phyloP scores from a whole-genome alignment of 73 alveolate genomes.

The Paramecium biaurelia region DNA sequence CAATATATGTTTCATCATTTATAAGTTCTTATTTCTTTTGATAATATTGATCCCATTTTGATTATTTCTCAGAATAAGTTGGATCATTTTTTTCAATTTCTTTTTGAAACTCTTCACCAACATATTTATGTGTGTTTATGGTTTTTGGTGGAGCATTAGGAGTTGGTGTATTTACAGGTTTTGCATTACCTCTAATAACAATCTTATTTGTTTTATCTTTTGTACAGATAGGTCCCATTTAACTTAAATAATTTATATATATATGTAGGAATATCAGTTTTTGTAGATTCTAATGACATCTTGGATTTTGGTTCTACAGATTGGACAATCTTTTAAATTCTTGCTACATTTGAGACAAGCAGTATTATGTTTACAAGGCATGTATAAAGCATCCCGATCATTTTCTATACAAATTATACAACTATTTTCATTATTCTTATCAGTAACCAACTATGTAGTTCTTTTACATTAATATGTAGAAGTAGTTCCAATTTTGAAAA shows the following conservation, averaged over 20 bases:
- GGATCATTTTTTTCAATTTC: not conserved
- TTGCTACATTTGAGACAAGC: constrained; percentile 79
- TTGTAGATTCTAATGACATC: constrained; percentile 80
- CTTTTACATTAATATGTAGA: constrained; percentile 51
- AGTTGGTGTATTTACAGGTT: not conserved
- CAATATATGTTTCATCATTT: not conserved
- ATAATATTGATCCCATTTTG: not conserved
- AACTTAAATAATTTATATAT: not conserved
- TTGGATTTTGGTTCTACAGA: constrained; percentile 75
- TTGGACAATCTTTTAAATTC: constrained; percentile 76
- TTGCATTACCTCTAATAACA: not conserved
- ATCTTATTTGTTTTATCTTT: not conserved
- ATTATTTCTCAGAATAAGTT: not conserved
- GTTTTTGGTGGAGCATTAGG: not conserved
- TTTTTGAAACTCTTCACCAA: not conserved
- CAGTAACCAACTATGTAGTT: not conserved
- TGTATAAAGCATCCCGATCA: constrained; percentile 77
- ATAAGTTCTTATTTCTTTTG: not conserved
- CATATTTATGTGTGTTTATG: not conserved
- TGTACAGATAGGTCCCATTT: constrained; percentile 44
- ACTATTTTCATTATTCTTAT: constrained; percentile 7
- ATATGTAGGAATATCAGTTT: constrained; percentile 11
- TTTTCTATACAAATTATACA: constrained; percentile 76
- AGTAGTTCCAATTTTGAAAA: constrained; percentile 61
- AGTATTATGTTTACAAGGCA: constrained; percentile 84